Base-by-base conservation (phyloP, 805 yeast species). In the Spathaspora sp. region DNA sequence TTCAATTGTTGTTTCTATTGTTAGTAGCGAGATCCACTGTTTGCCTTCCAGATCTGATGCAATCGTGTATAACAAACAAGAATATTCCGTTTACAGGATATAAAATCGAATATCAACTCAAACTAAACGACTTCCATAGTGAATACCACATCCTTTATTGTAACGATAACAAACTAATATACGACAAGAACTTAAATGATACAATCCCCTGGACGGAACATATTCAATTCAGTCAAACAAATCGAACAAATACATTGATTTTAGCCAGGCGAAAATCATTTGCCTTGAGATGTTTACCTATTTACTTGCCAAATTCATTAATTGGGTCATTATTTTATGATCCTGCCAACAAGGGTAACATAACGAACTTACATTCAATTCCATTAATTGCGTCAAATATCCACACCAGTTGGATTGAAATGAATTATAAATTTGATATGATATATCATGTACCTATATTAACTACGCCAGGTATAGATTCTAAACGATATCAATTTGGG, bases 331-430 rank as follows among this genome's bases (percentile, higher is more conserved):
- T 64, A 26, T 56, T 48, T 46, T 47, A 50, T 29, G 50, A 51
- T 16, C 46, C 39, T 12, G 51, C 45, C 29, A 39, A 11, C 9
- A 11, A 44, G 17, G 35, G 14, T 19, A 19, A 5, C n/a, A 42
- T 29, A 5, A 42, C 20, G 1, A 35, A 46, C 2, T 19, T 48
- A n/a, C 48, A 53, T 9, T 50, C 58, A 2, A 51, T 59, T 16
- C 70, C 72, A 2, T 55, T 69, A 44, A 44, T 66, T 5, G 61
- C 70, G 5, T 67, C 66, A 10, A 66, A 63, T 53, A 26, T 62
- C 6, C 31, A 60, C 40, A 54, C 60, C 18, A 53, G 60, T 29
- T 68, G 72, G 73, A n/a, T 66, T 8, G 72, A 68, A 50, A 20
- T 66, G 19, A 57, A 55, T 45, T 50, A 48, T 28, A 51, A 53